phyloP scores from a whole-genome alignment of 2,329 filamentous ascomycete genomes.

The Fusarium verrucosum region DNA sequence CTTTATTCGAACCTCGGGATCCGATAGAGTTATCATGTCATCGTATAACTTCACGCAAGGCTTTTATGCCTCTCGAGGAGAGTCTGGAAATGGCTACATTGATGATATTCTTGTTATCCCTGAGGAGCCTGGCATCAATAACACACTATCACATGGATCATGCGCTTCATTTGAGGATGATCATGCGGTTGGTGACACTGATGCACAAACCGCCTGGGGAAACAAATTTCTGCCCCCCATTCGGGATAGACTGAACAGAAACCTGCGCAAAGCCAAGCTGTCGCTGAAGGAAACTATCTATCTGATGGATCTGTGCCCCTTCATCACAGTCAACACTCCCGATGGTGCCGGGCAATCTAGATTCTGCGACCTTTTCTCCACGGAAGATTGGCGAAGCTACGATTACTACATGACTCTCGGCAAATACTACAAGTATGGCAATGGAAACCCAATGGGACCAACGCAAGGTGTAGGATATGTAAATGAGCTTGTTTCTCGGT shows the following conservation, averaged over 20 bases:
- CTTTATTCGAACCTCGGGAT: constrained; percentile 76
- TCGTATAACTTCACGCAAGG: constrained; percentile 80
- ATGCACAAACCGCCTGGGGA: constrained; percentile 67
- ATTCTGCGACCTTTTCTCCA: constrained; percentile 81
- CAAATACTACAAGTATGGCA: constrained; percentile 86
- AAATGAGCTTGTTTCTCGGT: constrained; percentile 85
- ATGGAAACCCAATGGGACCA: constrained; percentile 79
- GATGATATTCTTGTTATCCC: constrained; percentile 73
- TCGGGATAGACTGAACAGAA: constrained; percentile 71
- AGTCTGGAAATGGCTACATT: constrained; percentile 55
- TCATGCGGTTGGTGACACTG: constrained; percentile 57
- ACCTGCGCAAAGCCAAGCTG: constrained; percentile 74
- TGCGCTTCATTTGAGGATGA: constrained; percentile 77
- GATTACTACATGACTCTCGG: constrained; percentile 82
- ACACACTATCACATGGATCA: constrained; percentile 79
- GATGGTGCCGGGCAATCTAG: constrained; percentile 63
- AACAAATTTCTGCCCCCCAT: constrained; percentile 73
- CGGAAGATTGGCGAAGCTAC: constrained; percentile 78
- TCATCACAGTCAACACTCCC: constrained; percentile 75
- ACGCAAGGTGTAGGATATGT: constrained; percentile 88
- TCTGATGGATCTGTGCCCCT: constrained; percentile 91
- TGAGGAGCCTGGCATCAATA: constrained; percentile 75
- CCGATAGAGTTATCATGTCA: constrained; percentile 77
- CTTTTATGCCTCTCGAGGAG: constrained; percentile 63
- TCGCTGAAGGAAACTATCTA: constrained; percentile 69